phyloP scores from a whole-genome alignment of 2,329 filamentous ascomycete genomes.

The Alternaria rosae region DNA sequence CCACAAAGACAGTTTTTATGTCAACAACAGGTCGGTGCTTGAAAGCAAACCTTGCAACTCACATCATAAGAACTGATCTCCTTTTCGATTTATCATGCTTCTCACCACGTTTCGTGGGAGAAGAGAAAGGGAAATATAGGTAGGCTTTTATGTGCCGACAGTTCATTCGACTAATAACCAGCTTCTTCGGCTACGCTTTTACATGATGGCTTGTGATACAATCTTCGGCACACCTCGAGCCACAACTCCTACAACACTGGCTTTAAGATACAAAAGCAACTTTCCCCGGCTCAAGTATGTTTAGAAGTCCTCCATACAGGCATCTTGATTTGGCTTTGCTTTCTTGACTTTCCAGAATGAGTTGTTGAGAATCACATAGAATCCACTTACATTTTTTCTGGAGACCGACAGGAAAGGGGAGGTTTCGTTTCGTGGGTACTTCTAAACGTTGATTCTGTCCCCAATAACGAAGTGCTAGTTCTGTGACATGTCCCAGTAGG shows the following conservation, averaged over 20 bases:
- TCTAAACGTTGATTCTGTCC: background rate
- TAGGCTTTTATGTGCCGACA: background rate
- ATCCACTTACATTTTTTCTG: background rate
- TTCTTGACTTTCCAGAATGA: background rate
- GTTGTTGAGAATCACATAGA: background rate
- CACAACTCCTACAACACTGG: background rate
- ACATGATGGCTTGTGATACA: background rate
- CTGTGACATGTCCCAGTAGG: background rate
- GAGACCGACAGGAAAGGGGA: background rate
- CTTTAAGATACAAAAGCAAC: too few relatives aligned
- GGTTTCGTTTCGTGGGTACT: background rate
- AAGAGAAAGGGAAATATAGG: background rate
- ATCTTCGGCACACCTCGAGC: background rate
- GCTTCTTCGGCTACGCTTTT: background rate
- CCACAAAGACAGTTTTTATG: too few relatives aligned
- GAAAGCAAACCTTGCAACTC: too few relatives aligned
- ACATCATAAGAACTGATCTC: background rate
- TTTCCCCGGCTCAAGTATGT: too few relatives aligned
- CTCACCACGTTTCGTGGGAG: background rate
- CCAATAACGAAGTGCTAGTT: background rate
- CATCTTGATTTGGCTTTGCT: background rate
- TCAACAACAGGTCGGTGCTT: too few relatives aligned
- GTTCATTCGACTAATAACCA: background rate
- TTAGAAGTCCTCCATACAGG: too few relatives aligned
- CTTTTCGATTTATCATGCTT: background rate